Evolutionary conservation across 78 protist genomes (phyloP).

Genomic region (Dictyostelium capitatum): DNA sequence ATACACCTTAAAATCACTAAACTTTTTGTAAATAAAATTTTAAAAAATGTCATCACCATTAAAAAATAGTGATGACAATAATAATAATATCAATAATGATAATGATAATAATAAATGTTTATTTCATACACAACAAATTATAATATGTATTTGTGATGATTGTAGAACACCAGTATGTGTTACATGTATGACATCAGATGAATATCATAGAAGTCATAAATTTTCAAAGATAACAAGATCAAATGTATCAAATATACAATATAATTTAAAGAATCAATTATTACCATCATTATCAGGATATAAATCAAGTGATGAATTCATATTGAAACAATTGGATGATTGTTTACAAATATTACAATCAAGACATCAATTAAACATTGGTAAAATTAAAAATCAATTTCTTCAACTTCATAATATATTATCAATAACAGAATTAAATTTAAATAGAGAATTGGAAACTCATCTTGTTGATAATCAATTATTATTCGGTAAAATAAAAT

Average conservation of each 20-base stretch:
- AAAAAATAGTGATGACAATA: no score
- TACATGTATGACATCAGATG: not conserved
- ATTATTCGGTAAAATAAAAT: not conserved
- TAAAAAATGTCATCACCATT: no score
- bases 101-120: not conserved
- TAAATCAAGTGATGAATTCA: not conserved
- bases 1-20: no score
- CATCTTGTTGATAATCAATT: not conserved
- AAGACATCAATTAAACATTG: not conserved
- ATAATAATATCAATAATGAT: no score
- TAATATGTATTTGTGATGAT: not conserved
- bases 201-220: not conserved
- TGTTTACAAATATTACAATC: not conserved
- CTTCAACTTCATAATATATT: not conserved
- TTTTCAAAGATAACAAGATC: not conserved
- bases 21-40: no score
- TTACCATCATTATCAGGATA: not conserved
- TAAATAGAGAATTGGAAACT: not conserved
- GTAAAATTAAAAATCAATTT: not conserved
- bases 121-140: not conserved
- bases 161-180: not conserved
- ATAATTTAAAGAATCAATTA: not conserved
- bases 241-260: not conserved
- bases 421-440: not conserved
- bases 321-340: slow-evolving; percentile 3